Percentiles rank a stretch among this genome's conserved stretches.
Conservation (phyloP, 164 flowering plant genomes). For the Macadamia integrifolia region DNA sequence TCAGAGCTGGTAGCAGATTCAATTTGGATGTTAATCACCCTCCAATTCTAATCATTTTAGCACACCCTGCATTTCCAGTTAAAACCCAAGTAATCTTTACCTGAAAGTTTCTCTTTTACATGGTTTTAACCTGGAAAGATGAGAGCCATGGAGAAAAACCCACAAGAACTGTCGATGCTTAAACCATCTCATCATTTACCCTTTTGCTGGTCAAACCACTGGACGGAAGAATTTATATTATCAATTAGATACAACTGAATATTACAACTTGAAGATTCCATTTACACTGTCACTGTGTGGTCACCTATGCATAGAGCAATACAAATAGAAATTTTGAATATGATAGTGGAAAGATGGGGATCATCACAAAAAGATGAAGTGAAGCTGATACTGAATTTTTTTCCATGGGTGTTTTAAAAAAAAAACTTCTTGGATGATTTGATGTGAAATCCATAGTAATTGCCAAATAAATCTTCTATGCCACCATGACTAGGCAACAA, state of each 20-base stretch:
- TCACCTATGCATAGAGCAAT: background rate
- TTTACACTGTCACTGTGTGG: background rate
- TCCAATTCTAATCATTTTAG: no score
- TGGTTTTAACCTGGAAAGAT: no score
- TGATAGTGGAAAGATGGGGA: background rate
- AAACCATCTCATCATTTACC: background rate
- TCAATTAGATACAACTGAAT: background rate
- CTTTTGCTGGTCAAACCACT: background rate
- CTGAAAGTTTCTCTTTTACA: no score
- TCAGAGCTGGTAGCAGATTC: no score
- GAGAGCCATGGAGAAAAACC: no score
- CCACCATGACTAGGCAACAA: background rate
- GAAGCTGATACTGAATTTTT: background rate
- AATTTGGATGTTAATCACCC: no score
- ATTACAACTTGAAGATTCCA: background rate
- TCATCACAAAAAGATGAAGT: background rate
- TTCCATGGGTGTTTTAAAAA: background rate
- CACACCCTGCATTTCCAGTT: no score
- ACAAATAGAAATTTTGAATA: background rate
- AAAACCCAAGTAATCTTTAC: no score
- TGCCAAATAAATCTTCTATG: background rate
- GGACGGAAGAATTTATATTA: background rate
- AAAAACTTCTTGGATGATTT: background rate
- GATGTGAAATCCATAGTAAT: constrained; percentile 1
- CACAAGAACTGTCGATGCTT: background rate